Conservation (phyloP, 2,329 filamentous ascomycete species). For the Colletotrichum filicis region DNA sequence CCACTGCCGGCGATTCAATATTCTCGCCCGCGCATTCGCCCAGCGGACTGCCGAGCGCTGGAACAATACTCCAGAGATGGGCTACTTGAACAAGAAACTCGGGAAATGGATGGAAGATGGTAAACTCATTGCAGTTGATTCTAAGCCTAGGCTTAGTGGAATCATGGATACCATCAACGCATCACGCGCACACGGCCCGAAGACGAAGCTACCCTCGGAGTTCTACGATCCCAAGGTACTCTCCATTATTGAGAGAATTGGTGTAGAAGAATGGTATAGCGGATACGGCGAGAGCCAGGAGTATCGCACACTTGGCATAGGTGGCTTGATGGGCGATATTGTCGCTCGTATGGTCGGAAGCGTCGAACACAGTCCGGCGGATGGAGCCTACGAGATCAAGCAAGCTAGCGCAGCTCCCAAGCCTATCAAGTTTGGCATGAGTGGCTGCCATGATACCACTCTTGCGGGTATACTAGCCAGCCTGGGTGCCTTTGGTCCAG, state of each 20-base stretch:
- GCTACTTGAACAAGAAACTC: slow-evolving; percentile 80
- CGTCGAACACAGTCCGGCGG: slow-evolving; percentile 66
- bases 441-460: slow-evolving; percentile 94
- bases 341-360: slow-evolving; percentile 79
- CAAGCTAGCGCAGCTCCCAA: slow-evolving; percentile 48
- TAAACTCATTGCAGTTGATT: slow-evolving; percentile 81
- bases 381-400: slow-evolving; percentile 61
- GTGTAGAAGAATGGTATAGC: slow-evolving; percentile 91
- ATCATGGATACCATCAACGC: slow-evolving; percentile 96
- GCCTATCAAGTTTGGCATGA: slow-evolving; percentile 79
- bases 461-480: slow-evolving; percentile 82
- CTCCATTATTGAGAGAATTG: slow-evolving; percentile 78
- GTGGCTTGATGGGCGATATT: slow-evolving; percentile 84
- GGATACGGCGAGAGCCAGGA: slow-evolving; percentile 87
- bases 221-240: slow-evolving; percentile 86
- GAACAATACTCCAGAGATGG: slow-evolving; percentile 84
- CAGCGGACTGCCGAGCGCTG: slow-evolving; percentile 77
- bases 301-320: slow-evolving; percentile 91
- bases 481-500: slow-evolving; percentile 79
- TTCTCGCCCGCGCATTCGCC: slow-evolving; percentile 76
- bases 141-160: slow-evolving; percentile 84
- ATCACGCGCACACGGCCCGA: slow-evolving; percentile 84
- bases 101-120: slow-evolving; percentile 87
- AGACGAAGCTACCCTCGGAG: slow-evolving; percentile 81
- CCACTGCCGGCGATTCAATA: slow-evolving; percentile 78